phyloP scores from a whole-genome alignment of 139 green algal genomes.

The Auxenochlorella protothecoides region DNA sequence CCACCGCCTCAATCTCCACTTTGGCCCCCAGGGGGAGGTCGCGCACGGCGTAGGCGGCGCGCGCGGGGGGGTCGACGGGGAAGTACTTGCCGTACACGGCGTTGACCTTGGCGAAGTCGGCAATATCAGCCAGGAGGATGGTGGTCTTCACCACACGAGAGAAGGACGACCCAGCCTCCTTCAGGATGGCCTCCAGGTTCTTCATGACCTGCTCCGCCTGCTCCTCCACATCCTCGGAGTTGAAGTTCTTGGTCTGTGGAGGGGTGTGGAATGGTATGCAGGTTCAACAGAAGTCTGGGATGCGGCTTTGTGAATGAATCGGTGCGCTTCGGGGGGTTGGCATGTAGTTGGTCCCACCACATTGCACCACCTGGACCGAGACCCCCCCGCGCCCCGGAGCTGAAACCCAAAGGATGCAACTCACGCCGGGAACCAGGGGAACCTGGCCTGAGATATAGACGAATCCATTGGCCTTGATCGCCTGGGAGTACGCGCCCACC shows the following conservation, averaged over 20 bases:
- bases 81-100: slow-evolving; percentile 78
- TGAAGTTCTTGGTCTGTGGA: slow-evolving; percentile 74
- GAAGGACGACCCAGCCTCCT: slow-evolving; percentile 66
- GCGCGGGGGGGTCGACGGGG: slow-evolving; percentile 65
- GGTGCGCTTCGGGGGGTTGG: too few relatives aligned
- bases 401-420: not conserved
- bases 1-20: slow-evolving; percentile 78
- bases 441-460: slow-evolving; percentile 87
- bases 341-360: not conserved
- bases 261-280: not conserved
- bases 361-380: not conserved
- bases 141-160: slow-evolving; percentile 93
- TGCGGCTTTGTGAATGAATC: too few relatives aligned
- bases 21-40: slow-evolving; percentile 63
- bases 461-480: slow-evolving; percentile 66
- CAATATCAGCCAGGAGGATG: slow-evolving; percentile 84
- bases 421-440: slow-evolving; percentile 62
- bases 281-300: too few relatives aligned
- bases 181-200: slow-evolving; percentile 90
- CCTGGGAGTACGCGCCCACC: slow-evolving; percentile 88
- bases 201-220: slow-evolving; percentile 78
- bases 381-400: not conserved
- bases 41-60: slow-evolving; percentile 82
- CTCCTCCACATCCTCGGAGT: slow-evolving; percentile 48
- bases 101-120: slow-evolving; percentile 89